Base-by-base conservation (phyloP, 2,329 filamentous ascomycete genomes). In the Ceratocystiopsis sp. region DNA sequence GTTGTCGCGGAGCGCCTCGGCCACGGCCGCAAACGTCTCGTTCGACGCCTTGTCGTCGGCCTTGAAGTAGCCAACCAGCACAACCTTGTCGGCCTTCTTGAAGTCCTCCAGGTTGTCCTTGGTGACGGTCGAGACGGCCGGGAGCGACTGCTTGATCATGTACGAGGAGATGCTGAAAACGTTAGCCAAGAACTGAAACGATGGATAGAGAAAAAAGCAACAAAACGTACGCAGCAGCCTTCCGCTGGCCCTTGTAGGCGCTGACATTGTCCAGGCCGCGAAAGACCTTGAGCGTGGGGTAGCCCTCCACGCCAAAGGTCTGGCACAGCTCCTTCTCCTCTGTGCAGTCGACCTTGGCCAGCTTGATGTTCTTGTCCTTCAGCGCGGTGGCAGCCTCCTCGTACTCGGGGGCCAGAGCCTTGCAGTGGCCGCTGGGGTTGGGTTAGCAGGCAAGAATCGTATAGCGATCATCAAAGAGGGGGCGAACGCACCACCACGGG, bases 211-310 rank as follows among this genome's bases (percentile, higher is more conserved):
- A 12, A 8, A 41, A 8, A 14, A 16, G n/a, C 11, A 35, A 16
- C 11, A 35, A 38, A 21, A 68, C 73, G 65, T 64, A 78, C 74
- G 70, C 72, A 63, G 75, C 78, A 51, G 87, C 80, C 72, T 96
- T 94, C 63, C 91, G 78, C 64, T 85, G 80, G 59, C 91, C 91
- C 55, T 71, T 70, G 68, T 98, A 98, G 50, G 87, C 80, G 51
- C 75, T 70, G 59, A 84, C 66, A 60, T 81, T 84, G 12, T 95
- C 84, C 37, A 67, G 64, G 54, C 91, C 89, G 56, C 89, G 85
- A 86, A 98, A 98, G 66, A 98, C 77, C 79, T 96, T 98, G 60
- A 98, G 77, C 52, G 91, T 98, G 49, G 91, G 91, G 73, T 98
- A 98, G 52, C 91, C 91, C 71, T 96, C 86, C 37, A 98, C 87